These are phyloP conservation scores for Geotrichum carabidarum DNA, from an alignment of 1,139 yeast species.

Conservation along the genomic window DNA sequence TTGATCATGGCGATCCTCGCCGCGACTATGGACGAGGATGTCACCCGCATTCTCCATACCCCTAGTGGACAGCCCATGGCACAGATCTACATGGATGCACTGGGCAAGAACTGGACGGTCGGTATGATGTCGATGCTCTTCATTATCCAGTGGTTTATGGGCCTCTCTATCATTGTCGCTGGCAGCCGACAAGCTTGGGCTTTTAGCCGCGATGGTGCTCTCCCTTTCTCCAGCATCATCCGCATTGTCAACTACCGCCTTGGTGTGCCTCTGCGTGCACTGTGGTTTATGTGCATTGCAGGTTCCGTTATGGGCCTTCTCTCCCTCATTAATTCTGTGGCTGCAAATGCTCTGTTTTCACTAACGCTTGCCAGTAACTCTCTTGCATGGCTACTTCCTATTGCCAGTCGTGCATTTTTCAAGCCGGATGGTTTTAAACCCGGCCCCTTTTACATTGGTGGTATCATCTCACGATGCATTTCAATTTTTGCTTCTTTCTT, in stretches of 20 bases:
- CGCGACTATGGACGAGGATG: slow-evolving; percentile 54
- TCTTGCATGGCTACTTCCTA: slow-evolving; percentile 58
- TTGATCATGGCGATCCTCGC: slow-evolving; percentile 49
- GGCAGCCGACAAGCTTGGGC: slow-evolving; percentile 85
- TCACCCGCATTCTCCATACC: slow-evolving; percentile 39
- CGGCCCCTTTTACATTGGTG: slow-evolving; percentile 61
- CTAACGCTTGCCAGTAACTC: slow-evolving; percentile 57
- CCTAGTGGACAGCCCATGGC: slow-evolving; percentile 43
- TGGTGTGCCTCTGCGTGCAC: slow-evolving; percentile 59
- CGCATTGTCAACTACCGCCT: slow-evolving; percentile 51
- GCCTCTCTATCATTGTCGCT: slow-evolving; percentile 63
- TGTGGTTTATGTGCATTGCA: slow-evolving; percentile 47
- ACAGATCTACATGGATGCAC: slow-evolving; percentile 57
- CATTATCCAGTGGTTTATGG: slow-evolving; percentile 50
- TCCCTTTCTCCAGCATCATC: slow-evolving; percentile 56
- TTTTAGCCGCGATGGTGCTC: slow-evolving; percentile 82
- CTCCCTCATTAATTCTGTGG: slow-evolving; percentile 54
- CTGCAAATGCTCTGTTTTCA: slow-evolving; percentile 57
- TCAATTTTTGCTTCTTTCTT: slow-evolving; percentile 29
- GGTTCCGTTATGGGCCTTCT: slow-evolving; percentile 52
- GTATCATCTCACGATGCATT: slow-evolving; percentile 39
- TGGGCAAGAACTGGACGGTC: slow-evolving; percentile 66
- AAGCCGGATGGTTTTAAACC: slow-evolving; percentile 53
- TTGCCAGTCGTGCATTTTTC: slow-evolving; percentile 41
- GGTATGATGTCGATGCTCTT: slow-evolving; percentile 32